A percentile compares a stretch with the other conserved stretches of the same genome.
These are phyloP conservation scores for Rhizopus microsporus DNA, from an alignment of 371 early-diverging fungal genomes.

Conservation along the genomic window DNA sequence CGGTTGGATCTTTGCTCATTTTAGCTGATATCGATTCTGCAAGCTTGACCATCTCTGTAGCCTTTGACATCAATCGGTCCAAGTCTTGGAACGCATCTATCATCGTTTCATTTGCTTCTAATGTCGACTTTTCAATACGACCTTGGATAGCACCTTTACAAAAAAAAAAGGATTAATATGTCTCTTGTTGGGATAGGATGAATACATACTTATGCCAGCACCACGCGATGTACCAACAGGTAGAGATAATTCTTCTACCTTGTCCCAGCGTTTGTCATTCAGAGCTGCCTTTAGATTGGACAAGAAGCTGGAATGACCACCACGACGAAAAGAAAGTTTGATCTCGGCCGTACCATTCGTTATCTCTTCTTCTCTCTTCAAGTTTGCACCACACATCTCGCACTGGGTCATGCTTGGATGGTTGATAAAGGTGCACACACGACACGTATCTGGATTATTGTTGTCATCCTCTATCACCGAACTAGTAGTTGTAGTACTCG, in stretches of 20 bases:
- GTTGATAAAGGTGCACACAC: slow-evolving; percentile 84
- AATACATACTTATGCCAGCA: slow-evolving; percentile 45
- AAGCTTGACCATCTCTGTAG: slow-evolving; percentile 83
- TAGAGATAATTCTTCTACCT: slow-evolving; percentile 17
- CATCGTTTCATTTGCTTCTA: slow-evolving; percentile 69
- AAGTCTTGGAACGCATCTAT: slow-evolving; percentile 84
- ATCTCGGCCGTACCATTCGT: slow-evolving; percentile 24
- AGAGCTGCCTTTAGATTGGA: slow-evolving; percentile 62
- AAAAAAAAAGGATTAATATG: neutral
- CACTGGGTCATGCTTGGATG: slow-evolving; percentile 78
- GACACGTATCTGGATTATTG: slow-evolving; percentile 50
- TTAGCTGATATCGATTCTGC: slow-evolving; percentile 75
- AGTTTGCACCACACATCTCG: slow-evolving; percentile 73
- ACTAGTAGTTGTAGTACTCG: neutral
- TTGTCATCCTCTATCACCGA: slow-evolving; percentile 7
- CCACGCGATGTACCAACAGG: slow-evolving; percentile 24
- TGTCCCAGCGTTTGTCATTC: slow-evolving; percentile 66
- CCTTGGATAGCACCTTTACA: slow-evolving; percentile 73
- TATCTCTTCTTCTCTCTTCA: slow-evolving; percentile 32
- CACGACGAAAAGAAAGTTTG: slow-evolving; percentile 78
- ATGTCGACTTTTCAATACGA: slow-evolving; percentile 62
- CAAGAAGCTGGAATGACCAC: slow-evolving; percentile 66
- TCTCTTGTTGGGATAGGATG: neutral
- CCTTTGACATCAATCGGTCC: slow-evolving; percentile 82
- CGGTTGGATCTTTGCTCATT: slow-evolving; percentile 54